Conservation (phyloP, 108 stramenopile genomes). For the Bacterosira constricta region DNA sequence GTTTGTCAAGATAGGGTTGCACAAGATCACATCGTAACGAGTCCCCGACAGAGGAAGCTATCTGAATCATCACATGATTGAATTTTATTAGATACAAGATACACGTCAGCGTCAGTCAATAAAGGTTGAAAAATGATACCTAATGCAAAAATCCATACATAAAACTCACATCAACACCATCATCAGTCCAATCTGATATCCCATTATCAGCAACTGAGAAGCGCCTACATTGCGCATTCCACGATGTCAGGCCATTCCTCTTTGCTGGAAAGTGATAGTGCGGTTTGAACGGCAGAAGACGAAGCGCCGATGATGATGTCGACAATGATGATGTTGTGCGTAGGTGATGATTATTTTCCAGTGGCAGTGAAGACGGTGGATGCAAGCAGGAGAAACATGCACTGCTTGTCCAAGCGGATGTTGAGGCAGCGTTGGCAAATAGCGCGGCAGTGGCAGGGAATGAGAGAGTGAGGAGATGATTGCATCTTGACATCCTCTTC, state of each 20-base stretch:
- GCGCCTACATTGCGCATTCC: background rate
- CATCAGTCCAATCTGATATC: background rate
- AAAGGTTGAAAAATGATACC: background rate
- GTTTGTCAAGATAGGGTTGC: constrained; percentile 14
- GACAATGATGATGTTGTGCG: constrained; percentile 6
- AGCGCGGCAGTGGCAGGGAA: background rate
- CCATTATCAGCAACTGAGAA: background rate
- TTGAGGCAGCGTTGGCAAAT: background rate
- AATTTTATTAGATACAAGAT: background rate
- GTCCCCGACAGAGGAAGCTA: constrained; percentile 16
- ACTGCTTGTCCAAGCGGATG: background rate
- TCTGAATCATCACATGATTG: background rate
- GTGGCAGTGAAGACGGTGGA: constrained; percentile 1
- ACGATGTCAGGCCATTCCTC: background rate
- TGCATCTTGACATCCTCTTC: background rate
- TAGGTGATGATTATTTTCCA: background rate
- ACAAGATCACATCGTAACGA: constrained; percentile 32
- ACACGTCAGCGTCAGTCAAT: background rate
- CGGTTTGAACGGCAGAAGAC: too few relatives aligned
- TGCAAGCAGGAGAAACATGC: background rate
- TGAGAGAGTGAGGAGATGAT: background rate
- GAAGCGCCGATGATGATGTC: too few relatives aligned
- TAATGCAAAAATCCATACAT: background rate
- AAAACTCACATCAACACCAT: constrained; percentile 5
- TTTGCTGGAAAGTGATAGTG: background rate